A percentile compares a stretch with the other conserved stretches of the same genome.
phyloP scores from a whole-genome alignment of 805 yeast species.

The Maudiozyma bulderi region DNA sequence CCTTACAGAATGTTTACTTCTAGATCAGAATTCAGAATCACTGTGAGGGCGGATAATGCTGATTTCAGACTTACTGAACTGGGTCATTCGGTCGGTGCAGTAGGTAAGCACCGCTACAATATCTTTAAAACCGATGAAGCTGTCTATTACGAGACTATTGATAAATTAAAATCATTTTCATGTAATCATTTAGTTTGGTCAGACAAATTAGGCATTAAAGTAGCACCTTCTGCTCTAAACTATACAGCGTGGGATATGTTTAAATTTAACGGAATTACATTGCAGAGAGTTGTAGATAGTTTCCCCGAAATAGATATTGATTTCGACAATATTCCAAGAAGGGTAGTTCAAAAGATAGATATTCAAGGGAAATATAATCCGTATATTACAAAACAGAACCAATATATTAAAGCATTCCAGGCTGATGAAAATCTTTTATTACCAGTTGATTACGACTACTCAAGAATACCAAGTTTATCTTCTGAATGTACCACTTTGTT shows the following conservation, averaged over 20 bases:
- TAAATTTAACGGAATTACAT: slow-evolving; percentile 40
- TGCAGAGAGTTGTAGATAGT: slow-evolving; percentile 19
- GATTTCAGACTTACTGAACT: slow-evolving; percentile 68
- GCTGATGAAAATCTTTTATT: slow-evolving; percentile 70
- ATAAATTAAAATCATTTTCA: slow-evolving; percentile 36
- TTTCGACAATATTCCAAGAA: slow-evolving; percentile 27
- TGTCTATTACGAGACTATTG: slow-evolving; percentile 36
- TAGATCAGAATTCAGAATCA: slow-evolving; percentile 84
- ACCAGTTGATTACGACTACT: slow-evolving; percentile 62
- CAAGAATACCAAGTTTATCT: slow-evolving; percentile 52
- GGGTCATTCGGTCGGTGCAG: slow-evolving; percentile 61
- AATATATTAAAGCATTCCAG: slow-evolving; percentile 63
- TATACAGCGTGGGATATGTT: slow-evolving; percentile 66
- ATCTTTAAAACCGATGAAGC: slow-evolving; percentile 36
- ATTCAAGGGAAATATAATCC: slow-evolving; percentile 81
- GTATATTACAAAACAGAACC: slow-evolving; percentile 61
- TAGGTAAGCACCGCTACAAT: slow-evolving; percentile 48
- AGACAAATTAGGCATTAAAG: slow-evolving; percentile 35
- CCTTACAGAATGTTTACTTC: slow-evolving; percentile 98
- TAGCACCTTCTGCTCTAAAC: slow-evolving; percentile 45
- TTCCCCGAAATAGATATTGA: slow-evolving; percentile 31
- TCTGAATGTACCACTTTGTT: slow-evolving; percentile 62
- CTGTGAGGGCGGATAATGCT: slow-evolving; percentile 90
- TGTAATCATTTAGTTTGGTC: slow-evolving; percentile 60
- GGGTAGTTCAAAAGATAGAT: slow-evolving; percentile 52